A percentile compares a stretch with the other conserved stretches of the same genome.
Conservation (phyloP, 306 rosid genomes). For the Fagus sylvatica region DNA sequence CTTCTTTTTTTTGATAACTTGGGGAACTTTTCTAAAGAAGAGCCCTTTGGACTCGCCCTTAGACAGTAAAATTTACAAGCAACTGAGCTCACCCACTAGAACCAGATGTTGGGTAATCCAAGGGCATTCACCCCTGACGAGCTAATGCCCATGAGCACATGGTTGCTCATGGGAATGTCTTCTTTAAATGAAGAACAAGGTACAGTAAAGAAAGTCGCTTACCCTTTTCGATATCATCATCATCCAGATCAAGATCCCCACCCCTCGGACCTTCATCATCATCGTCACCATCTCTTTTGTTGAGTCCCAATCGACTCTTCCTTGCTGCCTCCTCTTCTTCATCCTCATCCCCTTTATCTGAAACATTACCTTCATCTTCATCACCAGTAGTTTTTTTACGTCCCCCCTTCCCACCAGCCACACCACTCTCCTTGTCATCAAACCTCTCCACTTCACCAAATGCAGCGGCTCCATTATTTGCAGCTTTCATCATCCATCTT, state of each 20-base stretch:
- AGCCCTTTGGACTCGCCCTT: too few species aligned
- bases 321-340: slow-evolving; percentile 81
- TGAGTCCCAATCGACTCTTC: slow-evolving; percentile 69
- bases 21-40: too few species aligned
- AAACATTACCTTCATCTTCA: slow-evolving; percentile 73
- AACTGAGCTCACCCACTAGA: too few species aligned
- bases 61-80: too few species aligned
- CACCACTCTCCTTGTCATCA: slow-evolving; percentile 69
- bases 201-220: slow-evolving; percentile 23
- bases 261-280: slow-evolving; percentile 82
- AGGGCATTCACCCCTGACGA: too few species aligned
- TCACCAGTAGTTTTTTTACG: slow-evolving; percentile 53
- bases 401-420: slow-evolving; percentile 58
- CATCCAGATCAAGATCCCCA: slow-evolving; percentile 81
- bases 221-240: slow-evolving; percentile 85
- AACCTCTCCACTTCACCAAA: slow-evolving; percentile 75
- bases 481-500: slow-evolving; percentile 99
- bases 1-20: neutral
- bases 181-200: slow-evolving; percentile 3
- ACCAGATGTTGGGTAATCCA: too few species aligned
- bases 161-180: neutral
- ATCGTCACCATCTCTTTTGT: slow-evolving; percentile 65
- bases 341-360: slow-evolving; percentile 95
- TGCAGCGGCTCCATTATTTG: slow-evolving; percentile 80
- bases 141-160: too few species aligned